Percentiles rank a stretch among this genome's conserved stretches.
These are phyloP conservation scores for Trichoderma atrobrunneum DNA, from an alignment of 2,329 filamentous ascomycete species.

Conservation along the genomic window DNA sequence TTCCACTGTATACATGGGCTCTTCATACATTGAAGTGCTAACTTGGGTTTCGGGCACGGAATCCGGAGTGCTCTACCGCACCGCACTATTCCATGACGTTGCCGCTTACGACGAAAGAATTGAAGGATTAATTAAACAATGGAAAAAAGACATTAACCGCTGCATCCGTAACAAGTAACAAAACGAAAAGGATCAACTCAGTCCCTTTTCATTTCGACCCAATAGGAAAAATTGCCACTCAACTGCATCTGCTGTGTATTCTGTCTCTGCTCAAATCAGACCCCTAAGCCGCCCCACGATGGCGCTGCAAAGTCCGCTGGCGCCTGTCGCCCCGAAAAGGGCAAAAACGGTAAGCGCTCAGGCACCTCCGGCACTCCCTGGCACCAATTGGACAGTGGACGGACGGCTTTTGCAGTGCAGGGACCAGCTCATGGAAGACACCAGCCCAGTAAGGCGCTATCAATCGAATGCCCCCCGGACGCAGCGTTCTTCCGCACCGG, in stretches of 20 bases:
- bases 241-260: background rate
- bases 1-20: background rate
- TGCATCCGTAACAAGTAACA: background rate
- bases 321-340: background rate
- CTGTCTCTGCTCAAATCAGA: background rate
- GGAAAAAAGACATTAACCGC: background rate
- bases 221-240: background rate
- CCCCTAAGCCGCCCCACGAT: conserved; percentile 10
- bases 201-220: background rate
- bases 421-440: background rate
- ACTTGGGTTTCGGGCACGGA: background rate
- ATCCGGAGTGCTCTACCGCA: background rate
- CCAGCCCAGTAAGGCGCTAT: background rate
- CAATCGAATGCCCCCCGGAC: background rate
- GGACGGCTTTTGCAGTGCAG: background rate
- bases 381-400: background rate
- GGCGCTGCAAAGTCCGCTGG: conserved; percentile 8
- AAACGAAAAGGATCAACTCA: background rate
- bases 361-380: conserved; percentile 5
- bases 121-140: background rate
- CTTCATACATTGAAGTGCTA: background rate
- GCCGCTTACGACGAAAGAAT: background rate
- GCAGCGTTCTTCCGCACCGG: conserved; percentile 21
- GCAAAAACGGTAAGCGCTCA: conserved; percentile 13
- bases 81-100: background rate